phyloP scores from a whole-genome alignment of 2,329 filamentous ascomycete species.

The Akanthomyces muscarius region DNA sequence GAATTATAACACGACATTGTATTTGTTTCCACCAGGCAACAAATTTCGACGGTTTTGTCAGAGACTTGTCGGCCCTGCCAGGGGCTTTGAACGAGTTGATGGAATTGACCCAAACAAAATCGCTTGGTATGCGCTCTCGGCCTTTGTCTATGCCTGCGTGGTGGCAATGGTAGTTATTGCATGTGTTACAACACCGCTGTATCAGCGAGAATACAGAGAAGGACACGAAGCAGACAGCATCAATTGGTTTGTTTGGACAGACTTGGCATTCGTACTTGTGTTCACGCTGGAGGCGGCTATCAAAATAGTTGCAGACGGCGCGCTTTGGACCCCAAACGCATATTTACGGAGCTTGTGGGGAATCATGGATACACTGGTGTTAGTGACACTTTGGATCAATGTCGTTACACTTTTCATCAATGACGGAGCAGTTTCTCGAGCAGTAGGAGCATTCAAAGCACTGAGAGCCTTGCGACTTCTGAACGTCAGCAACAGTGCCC shows the following conservation, averaged over 20 bases:
- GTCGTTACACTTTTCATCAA: constrained; percentile 77
- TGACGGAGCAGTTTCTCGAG: constrained; percentile 80
- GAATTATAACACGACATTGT: constrained; percentile 88
- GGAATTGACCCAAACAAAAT: constrained; percentile 84
- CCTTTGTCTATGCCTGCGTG: constrained; percentile 89
- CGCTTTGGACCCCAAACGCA: constrained; percentile 95
- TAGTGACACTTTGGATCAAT: constrained; percentile 93
- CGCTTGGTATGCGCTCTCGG: constrained; percentile 90
- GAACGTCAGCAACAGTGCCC: constrained; percentile 92
- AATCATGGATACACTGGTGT: constrained; percentile 85
- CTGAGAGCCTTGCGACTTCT: constrained; percentile 84
- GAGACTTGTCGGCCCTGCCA: constrained; percentile 82
- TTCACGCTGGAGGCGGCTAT: constrained; percentile 85
- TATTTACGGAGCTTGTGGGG: constrained; percentile 97
- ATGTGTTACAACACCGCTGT: constrained; percentile 89
- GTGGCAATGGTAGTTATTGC: constrained; percentile 97
- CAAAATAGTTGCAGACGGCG: constrained; percentile 91
- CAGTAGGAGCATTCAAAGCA: constrained; percentile 95
- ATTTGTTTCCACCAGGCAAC: constrained; percentile 76
- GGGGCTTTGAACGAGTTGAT: constrained; percentile 81
- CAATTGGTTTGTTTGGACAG: constrained; percentile 95
- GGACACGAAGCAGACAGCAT: constrained; percentile 53
- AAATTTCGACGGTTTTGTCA: constrained; percentile 80
- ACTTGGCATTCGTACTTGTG: constrained; percentile 80
- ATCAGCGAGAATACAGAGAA: constrained; percentile 81